These are phyloP conservation scores for Globisporangium alternatum DNA, from an alignment of 352 stramenopile genomes.

Conservation along the genomic window DNA sequence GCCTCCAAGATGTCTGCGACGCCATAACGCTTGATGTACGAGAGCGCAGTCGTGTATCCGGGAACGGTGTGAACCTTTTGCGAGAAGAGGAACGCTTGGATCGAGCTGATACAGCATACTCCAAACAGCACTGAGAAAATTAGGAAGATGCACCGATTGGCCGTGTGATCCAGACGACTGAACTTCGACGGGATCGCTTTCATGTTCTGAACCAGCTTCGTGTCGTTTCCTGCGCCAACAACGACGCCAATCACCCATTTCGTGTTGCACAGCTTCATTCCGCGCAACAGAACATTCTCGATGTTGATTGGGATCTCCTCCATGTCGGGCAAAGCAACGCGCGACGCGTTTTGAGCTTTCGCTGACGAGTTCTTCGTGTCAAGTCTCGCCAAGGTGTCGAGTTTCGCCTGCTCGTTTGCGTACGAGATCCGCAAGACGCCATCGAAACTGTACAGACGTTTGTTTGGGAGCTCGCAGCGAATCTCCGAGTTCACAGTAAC, in stretches of 20 bases:
- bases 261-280: conserved; percentile 85
- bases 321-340: conserved; percentile 16
- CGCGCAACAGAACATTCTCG: conserved; percentile 74
- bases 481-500: conserved; percentile 54
- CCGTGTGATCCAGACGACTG: conserved; percentile 70
- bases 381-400: conserved; percentile 4
- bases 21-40: conserved; percentile 33
- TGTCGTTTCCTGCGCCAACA: conserved; percentile 74
- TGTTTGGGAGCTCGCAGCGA: conserved; percentile 76
- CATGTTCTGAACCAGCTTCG: conserved; percentile 84
- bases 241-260: conserved; percentile 80
- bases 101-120: conserved; percentile 64
- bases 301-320: conserved; percentile 77
- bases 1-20: conserved; percentile 45
- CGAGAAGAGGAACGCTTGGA: conserved; percentile 51
- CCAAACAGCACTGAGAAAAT: conserved; percentile 78
- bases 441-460: conserved; percentile 80
- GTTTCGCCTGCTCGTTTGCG: conserved; percentile 26
- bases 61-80: conserved; percentile 28
- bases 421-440: conserved; percentile 50
- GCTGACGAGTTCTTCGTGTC: conserved; percentile 2
- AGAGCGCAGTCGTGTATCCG: conserved; percentile 20
- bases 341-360: background rate
- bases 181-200: conserved; percentile 87
- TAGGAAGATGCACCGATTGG: conserved; percentile 82